Percentiles rank a stretch among this genome's conserved stretches.
Evolutionary conservation across 2,329 filamentous ascomycete species (phyloP).

Genomic region (Emmonsiellopsis sp.): DNA sequence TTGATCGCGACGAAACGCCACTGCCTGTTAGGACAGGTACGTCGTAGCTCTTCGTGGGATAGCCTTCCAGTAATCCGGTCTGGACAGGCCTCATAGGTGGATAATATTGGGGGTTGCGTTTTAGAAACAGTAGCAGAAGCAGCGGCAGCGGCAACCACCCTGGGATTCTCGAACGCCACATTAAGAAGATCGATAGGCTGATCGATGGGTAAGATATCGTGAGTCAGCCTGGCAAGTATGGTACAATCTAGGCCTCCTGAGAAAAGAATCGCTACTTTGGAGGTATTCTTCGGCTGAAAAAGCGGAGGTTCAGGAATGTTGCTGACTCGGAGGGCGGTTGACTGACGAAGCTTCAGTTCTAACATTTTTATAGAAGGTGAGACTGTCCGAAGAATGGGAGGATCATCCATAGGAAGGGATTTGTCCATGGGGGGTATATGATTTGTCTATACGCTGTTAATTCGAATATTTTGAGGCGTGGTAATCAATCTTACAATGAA

Average conservation of each 20-base stretch:
- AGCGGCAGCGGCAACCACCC: conserved; percentile 48
- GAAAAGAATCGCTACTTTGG: conserved; percentile 68
- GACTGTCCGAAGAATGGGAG: conserved; percentile 23
- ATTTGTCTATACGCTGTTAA: conserved; percentile 2
- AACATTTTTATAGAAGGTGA: conserved; percentile 48
- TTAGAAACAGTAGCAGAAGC: conserved; percentile 37
- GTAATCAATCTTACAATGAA: conserved; percentile 20
- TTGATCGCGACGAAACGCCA: conserved; percentile 83
- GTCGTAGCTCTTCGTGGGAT: conserved; percentile 65
- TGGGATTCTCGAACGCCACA: conserved; percentile 92
- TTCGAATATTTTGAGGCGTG: neutral
- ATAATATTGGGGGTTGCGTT: conserved; percentile 14
- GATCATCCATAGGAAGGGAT: conserved; percentile 23
- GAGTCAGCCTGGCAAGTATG: conserved; percentile 67
- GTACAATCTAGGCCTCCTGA: conserved; percentile 94
- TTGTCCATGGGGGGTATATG: conserved; percentile 40
- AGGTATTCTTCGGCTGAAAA: conserved; percentile 17
- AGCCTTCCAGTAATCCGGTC: conserved; percentile 80
- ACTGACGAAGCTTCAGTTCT: conserved; percentile 47
- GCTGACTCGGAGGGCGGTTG: conserved; percentile 56
- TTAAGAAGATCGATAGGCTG: conserved; percentile 83
- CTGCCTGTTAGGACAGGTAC: conserved; percentile 56
- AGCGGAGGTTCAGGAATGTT: conserved; percentile 53
- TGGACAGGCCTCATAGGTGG: conserved; percentile 70
- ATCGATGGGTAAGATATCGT: conserved; percentile 61